phyloP scores from a whole-genome alignment of 768 basidiomycete species.

The Lactarius akahatsu region DNA sequence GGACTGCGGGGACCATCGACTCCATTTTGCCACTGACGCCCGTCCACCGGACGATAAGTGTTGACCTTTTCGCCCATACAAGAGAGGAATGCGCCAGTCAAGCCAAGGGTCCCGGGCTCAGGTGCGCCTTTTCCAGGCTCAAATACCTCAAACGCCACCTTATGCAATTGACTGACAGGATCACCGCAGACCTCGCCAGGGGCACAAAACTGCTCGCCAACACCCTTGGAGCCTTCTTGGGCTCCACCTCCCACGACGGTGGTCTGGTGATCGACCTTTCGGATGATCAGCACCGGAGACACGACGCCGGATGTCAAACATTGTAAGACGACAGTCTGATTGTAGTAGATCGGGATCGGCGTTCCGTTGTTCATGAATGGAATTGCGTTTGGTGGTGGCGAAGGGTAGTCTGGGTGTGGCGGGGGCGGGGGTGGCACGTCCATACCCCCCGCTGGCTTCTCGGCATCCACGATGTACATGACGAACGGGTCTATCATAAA shows the following conservation, averaged over 20 bases:
- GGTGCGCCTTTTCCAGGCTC: constrained; percentile 67
- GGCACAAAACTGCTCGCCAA: constrained; percentile 78
- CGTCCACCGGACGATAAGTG: constrained; percentile 82
- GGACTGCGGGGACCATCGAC: constrained; percentile 41
- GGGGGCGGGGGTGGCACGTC: constrained; percentile 79
- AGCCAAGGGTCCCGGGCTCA: constrained; percentile 74
- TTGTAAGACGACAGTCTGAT: constrained; percentile 93
- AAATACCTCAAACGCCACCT: constrained; percentile 91
- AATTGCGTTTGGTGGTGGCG: constrained; percentile 88
- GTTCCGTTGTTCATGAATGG: constrained; percentile 79
- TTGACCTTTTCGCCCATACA: constrained; percentile 95
- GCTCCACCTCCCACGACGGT: constrained; percentile 89
- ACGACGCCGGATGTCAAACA: constrained; percentile 93
- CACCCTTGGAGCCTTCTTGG: constrained; percentile 82
- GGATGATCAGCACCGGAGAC: constrained; percentile 89
- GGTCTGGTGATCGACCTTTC: constrained; percentile 89
- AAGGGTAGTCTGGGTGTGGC: constrained; percentile 86
- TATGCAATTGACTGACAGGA: constrained; percentile 93
- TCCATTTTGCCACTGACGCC: constrained; percentile 62
- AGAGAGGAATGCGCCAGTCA: constrained; percentile 79
- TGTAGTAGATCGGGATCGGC: constrained; percentile 92
- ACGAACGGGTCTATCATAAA: constrained; percentile 74
- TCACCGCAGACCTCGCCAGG: constrained; percentile 90
- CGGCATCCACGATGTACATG: constrained; percentile 96
- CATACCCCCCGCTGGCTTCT: constrained; percentile 73